Evolutionary conservation across 2,329 filamentous ascomycete species (phyloP).

Genomic region (Berkeleyomyces rouxiae): DNA sequence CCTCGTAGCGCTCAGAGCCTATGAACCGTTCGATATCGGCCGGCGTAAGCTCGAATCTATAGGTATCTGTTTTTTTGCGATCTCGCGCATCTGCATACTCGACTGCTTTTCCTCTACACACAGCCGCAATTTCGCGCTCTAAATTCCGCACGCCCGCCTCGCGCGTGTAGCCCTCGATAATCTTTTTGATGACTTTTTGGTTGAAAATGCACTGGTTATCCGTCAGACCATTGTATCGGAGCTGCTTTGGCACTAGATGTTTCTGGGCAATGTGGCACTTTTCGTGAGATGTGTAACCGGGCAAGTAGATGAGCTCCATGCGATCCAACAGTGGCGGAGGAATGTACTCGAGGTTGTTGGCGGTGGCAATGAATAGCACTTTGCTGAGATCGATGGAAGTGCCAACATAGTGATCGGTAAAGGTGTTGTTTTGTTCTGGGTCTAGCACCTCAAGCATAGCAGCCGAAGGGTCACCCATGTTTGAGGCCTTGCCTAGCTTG

Average conservation of each 20-base stretch:
- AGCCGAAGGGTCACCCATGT: slow-evolving; percentile 88
- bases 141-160: slow-evolving; percentile 92
- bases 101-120: slow-evolving; percentile 89
- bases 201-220: slow-evolving; percentile 59
- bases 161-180: slow-evolving; percentile 91
- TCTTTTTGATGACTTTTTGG: slow-evolving; percentile 78
- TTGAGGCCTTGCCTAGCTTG: slow-evolving; percentile 80
- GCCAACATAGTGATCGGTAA: slow-evolving; percentile 91
- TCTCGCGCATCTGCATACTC: slow-evolving; percentile 87
- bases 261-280: slow-evolving; percentile 87
- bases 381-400: slow-evolving; percentile 93
- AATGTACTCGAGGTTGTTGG: slow-evolving; percentile 88
- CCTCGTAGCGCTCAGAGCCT: slow-evolving; percentile 83
- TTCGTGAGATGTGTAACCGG: slow-evolving; percentile 91
- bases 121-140: slow-evolving; percentile 85
- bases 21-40: slow-evolving; percentile 80
- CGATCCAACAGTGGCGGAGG: slow-evolving; percentile 84
- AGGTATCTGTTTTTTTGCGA: slow-evolving; percentile 46
- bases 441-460: slow-evolving; percentile 97
- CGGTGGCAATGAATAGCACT: slow-evolving; percentile 92
- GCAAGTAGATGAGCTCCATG: slow-evolving; percentile 89
- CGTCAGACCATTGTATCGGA: slow-evolving; percentile 71
- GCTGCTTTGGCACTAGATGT: slow-evolving; percentile 92
- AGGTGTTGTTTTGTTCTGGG: slow-evolving; percentile 89
- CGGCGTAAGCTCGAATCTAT: slow-evolving; percentile 56